Conservation (phyloP, 2,329 filamentous ascomycete species). For the Colletotrichum sp. region DNA sequence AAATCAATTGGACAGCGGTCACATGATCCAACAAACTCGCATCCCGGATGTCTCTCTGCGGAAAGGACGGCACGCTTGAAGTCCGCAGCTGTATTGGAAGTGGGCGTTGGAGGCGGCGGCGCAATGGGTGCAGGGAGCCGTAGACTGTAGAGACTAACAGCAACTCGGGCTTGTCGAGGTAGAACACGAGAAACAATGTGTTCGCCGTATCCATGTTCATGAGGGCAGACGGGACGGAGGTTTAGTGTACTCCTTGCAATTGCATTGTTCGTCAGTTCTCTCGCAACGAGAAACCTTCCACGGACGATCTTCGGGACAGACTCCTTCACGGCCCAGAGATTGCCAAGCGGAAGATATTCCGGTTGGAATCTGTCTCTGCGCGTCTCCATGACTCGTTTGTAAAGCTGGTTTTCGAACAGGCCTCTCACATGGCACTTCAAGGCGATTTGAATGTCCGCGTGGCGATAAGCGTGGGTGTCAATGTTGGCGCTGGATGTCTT, state of each 20-base stretch:
- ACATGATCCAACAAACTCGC: fast-evolving
- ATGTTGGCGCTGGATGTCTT: fast-evolving
- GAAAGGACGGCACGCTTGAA: neutral
- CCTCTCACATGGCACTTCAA: neutral
- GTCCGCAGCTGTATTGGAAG: fast-evolving
- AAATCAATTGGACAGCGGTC: neutral
- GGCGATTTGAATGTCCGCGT: neutral
- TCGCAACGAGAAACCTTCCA: neutral
- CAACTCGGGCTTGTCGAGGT: too few relatives aligned
- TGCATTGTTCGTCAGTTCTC: neutral
- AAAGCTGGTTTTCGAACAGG: neutral
- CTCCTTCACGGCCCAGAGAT: neutral
- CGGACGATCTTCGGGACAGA: neutral
- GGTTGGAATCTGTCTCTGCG: neutral
- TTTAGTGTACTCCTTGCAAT: neutral
- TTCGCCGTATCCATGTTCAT: neutral
- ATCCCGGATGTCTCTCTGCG: neutral
- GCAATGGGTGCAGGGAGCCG: neutral
- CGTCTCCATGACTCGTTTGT: neutral
- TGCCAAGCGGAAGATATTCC: neutral
- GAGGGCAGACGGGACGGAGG: neutral
- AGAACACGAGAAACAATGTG: too few relatives aligned
- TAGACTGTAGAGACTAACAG: too few relatives aligned
- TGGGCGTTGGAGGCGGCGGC: neutral
- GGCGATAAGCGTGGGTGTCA: fast-evolving